phyloP scores from a whole-genome alignment of 2,329 filamentous ascomycete species.

The Scortechinia acanthostroma region DNA sequence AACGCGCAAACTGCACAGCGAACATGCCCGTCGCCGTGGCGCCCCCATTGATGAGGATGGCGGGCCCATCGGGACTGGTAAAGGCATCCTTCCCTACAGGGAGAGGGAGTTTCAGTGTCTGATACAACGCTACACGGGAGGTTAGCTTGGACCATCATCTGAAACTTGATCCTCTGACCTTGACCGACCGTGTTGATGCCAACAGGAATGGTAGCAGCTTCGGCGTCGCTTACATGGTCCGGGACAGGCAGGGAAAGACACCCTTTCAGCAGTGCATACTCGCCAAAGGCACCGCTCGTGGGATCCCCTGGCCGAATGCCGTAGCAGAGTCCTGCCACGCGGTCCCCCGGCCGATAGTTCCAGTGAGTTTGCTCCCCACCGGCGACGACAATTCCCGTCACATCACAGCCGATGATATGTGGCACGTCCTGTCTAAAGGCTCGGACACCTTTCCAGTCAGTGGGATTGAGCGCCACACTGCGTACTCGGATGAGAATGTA shows the following conservation, averaged over 20 bases:
- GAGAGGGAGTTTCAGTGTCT: constrained; percentile 5
- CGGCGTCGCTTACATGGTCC: constrained; percentile 5
- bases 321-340: constrained; percentile 13
- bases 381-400: constrained; percentile 18
- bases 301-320: constrained; percentile 8
- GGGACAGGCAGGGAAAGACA: constrained; percentile 6
- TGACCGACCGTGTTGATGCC: constrained; percentile 8
- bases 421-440: too few relatives aligned
- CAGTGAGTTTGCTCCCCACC: constrained; percentile 8
- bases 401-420: constrained; percentile 22
- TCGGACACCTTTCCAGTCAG: constrained; percentile 26
- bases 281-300: constrained; percentile 17
- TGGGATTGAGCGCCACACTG: constrained; percentile 24
- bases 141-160: too few relatives aligned
- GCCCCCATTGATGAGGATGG: constrained; percentile 35
- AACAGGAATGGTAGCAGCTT: constrained; percentile 8
- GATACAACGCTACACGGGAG: too few relatives aligned
- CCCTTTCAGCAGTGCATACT: constrained; percentile 13
- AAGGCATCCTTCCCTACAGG: neutral
- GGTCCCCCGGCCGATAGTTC: constrained; percentile 14
- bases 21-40: constrained; percentile 29
- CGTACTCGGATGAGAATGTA: constrained; percentile 11
- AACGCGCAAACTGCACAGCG: constrained; percentile 31
- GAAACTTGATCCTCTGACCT: too few relatives aligned
- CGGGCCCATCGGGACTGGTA: neutral